These are phyloP conservation scores for Claviceps sorghi DNA, from an alignment of 2,329 filamentous ascomycete genomes.

Conservation along the genomic window DNA sequence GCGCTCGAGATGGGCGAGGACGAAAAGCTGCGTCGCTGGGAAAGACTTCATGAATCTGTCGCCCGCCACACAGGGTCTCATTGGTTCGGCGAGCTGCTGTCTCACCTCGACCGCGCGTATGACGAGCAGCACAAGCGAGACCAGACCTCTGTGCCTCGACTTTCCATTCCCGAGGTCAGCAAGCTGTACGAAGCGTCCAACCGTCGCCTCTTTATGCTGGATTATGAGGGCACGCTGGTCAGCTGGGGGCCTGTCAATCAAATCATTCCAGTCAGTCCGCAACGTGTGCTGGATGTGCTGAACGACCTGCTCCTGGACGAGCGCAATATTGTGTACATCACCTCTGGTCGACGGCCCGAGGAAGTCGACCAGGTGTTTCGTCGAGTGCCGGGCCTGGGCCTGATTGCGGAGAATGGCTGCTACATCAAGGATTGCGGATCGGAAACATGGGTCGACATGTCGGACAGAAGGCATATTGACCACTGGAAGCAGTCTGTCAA, in stretches of 20 bases:
- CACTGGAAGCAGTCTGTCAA: constrained; percentile 76
- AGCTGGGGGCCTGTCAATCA: constrained; percentile 73
- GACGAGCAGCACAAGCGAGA: constrained; percentile 75
- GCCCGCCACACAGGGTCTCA: constrained; percentile 68
- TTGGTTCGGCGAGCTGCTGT: constrained; percentile 69
- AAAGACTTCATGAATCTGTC: constrained; percentile 56
- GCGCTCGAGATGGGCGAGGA: constrained; percentile 66
- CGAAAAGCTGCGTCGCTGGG: constrained; percentile 64
- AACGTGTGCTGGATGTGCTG: constrained; percentile 69
- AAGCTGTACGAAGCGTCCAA: constrained; percentile 51
- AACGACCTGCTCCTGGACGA: constrained; percentile 69
- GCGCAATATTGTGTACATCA: constrained; percentile 79
- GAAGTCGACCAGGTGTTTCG: constrained; percentile 80
- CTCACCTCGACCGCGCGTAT: constrained; percentile 59
- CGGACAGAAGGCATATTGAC: constrained; percentile 53
- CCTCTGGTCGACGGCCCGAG: constrained; percentile 77
- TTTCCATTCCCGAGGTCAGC: constrained; percentile 53
- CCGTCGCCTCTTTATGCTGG: constrained; percentile 71
- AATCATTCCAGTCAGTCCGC: constrained; percentile 70
- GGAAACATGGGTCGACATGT: constrained; percentile 63
- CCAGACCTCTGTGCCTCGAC: constrained; percentile 70
- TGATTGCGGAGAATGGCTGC: constrained; percentile 91
- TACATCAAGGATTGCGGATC: constrained; percentile 62
- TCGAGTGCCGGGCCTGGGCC: constrained; percentile 65
- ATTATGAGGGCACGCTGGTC: constrained; percentile 86